Conservation (phyloP, 169 alveolate genomes). For the Eimeria praecox region DNA sequence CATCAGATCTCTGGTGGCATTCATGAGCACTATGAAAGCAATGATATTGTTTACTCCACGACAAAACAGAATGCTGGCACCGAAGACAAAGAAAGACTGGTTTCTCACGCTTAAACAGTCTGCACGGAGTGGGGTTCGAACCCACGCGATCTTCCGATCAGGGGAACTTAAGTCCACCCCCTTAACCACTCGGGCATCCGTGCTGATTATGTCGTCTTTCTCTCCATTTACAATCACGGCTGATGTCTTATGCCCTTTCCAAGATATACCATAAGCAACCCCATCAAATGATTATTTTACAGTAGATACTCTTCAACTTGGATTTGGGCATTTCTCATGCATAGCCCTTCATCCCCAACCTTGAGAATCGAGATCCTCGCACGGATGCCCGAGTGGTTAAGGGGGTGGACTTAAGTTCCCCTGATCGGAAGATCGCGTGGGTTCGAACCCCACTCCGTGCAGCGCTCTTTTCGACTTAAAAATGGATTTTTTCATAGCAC, state of each 20-base stretch:
- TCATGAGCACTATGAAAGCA: background rate
- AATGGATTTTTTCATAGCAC: background rate
- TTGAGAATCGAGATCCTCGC: conserved; percentile 56
- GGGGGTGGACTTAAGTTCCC: conserved; percentile 98
- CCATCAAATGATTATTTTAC: no score
- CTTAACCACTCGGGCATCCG: conserved; percentile 99
- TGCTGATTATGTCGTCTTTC: conserved; percentile 80
- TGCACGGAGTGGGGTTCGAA: conserved; percentile 98
- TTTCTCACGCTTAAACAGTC: no score
- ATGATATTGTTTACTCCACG: background rate
- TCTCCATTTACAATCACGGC: background rate
- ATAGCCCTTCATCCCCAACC: background rate
- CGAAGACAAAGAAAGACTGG: background rate
- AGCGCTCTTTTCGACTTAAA: conserved; percentile 1
- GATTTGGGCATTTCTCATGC: no score
- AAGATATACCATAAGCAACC: no score
- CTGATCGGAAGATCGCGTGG: conserved; percentile 98
- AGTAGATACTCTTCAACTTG: no score
- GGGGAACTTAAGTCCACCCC: conserved; percentile 98
- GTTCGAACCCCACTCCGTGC: conserved; percentile 99
- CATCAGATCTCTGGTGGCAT: background rate
- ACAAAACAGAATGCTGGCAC: background rate
- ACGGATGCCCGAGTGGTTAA: conserved; percentile 98
- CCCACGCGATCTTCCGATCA: conserved; percentile 98
- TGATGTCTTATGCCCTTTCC: background rate